Evolutionary conservation across 495 filamentous ascomycete genomes (phyloP), one percentile per base, ranked within the genome.

Genomic region (Thozetella sp.): DNA sequence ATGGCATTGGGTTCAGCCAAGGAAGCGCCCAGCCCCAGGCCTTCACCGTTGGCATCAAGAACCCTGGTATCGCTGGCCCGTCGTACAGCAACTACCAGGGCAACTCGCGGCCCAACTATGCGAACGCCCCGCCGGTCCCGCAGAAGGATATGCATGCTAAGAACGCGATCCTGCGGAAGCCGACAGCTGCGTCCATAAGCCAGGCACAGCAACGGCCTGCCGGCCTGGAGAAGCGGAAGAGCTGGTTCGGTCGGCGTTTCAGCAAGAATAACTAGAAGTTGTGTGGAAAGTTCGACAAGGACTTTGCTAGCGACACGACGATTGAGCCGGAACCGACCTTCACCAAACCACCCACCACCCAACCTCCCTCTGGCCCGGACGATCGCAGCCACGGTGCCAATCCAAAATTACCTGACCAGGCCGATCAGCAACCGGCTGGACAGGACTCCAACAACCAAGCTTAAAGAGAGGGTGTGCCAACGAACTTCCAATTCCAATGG

Each of bases 161-260:
- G 3, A 58, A 52, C 24, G 19, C 64, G 52, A 50, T 78, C 6
- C 43, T 72, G 55, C 71, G 67, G 55, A 77, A 79, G 54, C 62
- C 73, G 12, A 64, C 68, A 13, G 64, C 64, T 53, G 22, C 64
- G 55, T 64, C 24, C 63, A 72, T 50, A 62, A 69, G 43, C 27
- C 60, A 58, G 12, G 59, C 62, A 22, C 73, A 71, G 66, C 69
- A 67, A 46, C 72, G 68, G 55, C 70, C 78, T 25, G 63, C 76
- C 51, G 63, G 69, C 55, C 77, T 61, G 25, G 87, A 93, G 59
- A 96, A 96, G 79, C 81, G 89, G 58, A 93, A 91, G 80, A 92
- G 91, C 67, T 97, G 93, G 93, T 88, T 97, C 57, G 86, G 90
- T 69, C 85, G 84, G 54, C 81, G 88, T 19, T 95, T 96, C 70